Base-by-base conservation (phyloP, 2,329 filamentous ascomycete species). In the Verticillium dahliae region DNA sequence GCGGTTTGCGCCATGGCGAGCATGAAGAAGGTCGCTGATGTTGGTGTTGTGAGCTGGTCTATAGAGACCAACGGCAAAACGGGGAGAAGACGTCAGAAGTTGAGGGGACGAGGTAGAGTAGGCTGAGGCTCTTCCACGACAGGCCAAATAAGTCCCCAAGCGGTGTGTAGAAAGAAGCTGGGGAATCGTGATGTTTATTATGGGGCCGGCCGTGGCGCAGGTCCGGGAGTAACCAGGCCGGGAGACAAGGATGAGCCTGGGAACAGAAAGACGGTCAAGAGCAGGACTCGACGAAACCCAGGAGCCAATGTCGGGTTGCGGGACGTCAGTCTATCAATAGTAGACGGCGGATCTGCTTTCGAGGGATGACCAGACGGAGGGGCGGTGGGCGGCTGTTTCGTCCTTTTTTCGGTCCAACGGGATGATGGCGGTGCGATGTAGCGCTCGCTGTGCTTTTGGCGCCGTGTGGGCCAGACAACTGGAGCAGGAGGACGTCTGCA, bases 211-310 rank as follows among this genome's bases (percentile, higher is more conserved):
- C 54, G 63, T 58, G 56, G 59, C 57, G 56, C 54, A 58, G 59
- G 62, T 60, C 61, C 59, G 57, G 64, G 59, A 60, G 62, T 50
- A 41, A 62, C 34, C 61, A 45, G 62, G 60, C 55, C 61, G 63
- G 59, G 62, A 35, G 56, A 60, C 64, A 65, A 62, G 64, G 64
- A 63, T 65, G 18, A n/a, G 64, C 55, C 63, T 60, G 56, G 64
- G 13, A 56, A 58, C 60, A 39, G 62, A 65, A 63, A 63, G 64
- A 65, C 64, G 64, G 64, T 65, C 62, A 65, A 65, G 61, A 41
- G 54, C 56, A 58, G 60, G 62, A 62, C 54, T 56, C 33, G 54
- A 56, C 10, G 31, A n/a, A n/a, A 9, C 13, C 15, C 9, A 52
- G 22, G 31, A 52, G 45, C 45, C 45, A 52, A 52, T 18, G 45